Percentiles rank a stretch among this genome's conserved stretches.
phyloP scores from a whole-genome alignment of 176 grass and related monocot species.

The Lolium perenne region DNA sequence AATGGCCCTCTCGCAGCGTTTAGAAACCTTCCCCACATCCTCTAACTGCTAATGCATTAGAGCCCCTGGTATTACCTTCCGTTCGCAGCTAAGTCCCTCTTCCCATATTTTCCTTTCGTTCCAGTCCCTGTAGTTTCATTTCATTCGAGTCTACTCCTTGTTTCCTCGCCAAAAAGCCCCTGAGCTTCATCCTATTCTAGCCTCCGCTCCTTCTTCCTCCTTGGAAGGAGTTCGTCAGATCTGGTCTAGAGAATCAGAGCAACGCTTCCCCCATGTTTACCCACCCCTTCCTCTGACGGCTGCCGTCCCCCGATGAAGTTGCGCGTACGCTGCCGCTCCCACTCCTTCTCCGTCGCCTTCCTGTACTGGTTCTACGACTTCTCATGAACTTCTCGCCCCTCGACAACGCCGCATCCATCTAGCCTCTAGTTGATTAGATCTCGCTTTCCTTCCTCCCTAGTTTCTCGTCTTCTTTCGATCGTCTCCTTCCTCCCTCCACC shows the following conservation, averaged over 20 bases:
- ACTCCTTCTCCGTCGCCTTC: constrained; percentile 81
- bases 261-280: constrained; percentile 41
- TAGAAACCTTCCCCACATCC: constrained; percentile 33
- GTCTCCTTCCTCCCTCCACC: not conserved
- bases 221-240: not conserved
- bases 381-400: constrained; percentile 60
- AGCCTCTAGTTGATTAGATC: constrained; percentile 23
- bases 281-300: constrained; percentile 48
- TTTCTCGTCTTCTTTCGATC: constrained; percentile 5
- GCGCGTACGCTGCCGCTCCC: constrained; percentile 56
- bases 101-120: not conserved
- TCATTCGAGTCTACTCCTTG: not conserved
- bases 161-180: not conserved
- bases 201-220: not conserved
- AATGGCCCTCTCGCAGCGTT: not conserved
- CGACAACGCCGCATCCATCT: not conserved
- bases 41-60: not conserved
- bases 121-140: constrained; percentile 1
- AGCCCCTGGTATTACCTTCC: not conserved
- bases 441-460: not conserved
- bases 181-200: constrained; percentile 23
- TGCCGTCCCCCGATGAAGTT: constrained; percentile 59
- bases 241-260: constrained; percentile 10
- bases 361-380: constrained; percentile 91
- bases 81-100: constrained; percentile 48